Evolutionary conservation across 1,139 yeast genomes (phyloP).

Genomic region (Sugiyamaella novakii): DNA sequence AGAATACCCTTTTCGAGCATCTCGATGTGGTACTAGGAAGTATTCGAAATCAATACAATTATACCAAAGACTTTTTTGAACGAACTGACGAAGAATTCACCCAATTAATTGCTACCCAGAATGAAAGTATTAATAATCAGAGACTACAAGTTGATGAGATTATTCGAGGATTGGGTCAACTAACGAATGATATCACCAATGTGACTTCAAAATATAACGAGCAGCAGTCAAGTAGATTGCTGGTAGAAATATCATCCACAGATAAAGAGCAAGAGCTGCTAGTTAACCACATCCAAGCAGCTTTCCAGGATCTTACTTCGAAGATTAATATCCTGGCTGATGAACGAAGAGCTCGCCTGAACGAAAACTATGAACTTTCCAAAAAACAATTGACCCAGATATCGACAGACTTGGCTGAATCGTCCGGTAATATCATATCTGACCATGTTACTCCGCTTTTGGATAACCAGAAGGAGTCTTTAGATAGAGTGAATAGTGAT

Average conservation of each 20-base stretch:
- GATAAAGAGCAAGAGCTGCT: constrained; percentile 12
- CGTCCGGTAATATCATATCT: constrained; percentile 2
- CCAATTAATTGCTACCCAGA: background rate
- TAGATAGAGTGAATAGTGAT: background rate
- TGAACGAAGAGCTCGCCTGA: constrained; percentile 10
- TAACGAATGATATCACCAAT: constrained; percentile 4
- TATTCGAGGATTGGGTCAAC: constrained; percentile 1
- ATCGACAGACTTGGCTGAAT: background rate
- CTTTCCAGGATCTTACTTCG: constrained; percentile 11
- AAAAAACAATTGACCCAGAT: constrained; percentile 1
- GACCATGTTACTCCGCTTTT: constrained; percentile 5
- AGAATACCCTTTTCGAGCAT: background rate
- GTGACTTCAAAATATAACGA: constrained; percentile 8
- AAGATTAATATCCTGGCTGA: constrained; percentile 12
- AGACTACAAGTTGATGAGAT: constrained; percentile 13
- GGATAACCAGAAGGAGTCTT: constrained; percentile 6
- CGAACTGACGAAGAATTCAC: background rate
- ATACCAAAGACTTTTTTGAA: constrained; percentile 6
- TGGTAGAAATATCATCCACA: constrained; percentile 7
- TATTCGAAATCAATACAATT: constrained; percentile 11
- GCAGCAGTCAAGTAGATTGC: constrained; percentile 5
- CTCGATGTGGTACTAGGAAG: constrained; percentile 8
- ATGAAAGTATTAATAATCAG: constrained; percentile 2
- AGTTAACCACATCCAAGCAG: constrained; percentile 7
- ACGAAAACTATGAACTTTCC: constrained; percentile 1